phyloP scores from a whole-genome alignment of 1,284 basidiomycete genomes.

The Amylostereum chailletii region DNA sequence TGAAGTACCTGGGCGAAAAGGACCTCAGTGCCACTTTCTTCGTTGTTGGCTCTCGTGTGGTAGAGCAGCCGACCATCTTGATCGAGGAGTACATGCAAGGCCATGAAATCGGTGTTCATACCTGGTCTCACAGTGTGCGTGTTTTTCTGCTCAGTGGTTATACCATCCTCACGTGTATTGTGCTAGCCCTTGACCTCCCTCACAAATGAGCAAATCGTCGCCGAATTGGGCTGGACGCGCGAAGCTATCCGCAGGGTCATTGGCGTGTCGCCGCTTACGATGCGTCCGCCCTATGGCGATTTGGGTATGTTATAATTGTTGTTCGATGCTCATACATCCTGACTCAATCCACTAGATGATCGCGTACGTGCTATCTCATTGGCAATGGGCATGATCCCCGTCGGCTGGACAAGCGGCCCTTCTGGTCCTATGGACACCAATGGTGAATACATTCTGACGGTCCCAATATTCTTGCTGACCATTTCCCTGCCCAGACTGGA shows the following conservation, averaged over 20 bases:
- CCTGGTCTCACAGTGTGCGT: slow-evolving; percentile 65
- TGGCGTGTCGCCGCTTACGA: slow-evolving; percentile 72
- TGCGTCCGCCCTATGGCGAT: slow-evolving; percentile 45
- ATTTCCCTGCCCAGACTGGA: slow-evolving; percentile 53
- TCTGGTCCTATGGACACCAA: slow-evolving; percentile 75
- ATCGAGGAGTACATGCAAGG: slow-evolving; percentile 81
- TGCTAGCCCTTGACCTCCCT: slow-evolving; percentile 68
- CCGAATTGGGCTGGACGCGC: slow-evolving; percentile 89
- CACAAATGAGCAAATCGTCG: slow-evolving; percentile 83
- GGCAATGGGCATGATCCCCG: slow-evolving; percentile 75
- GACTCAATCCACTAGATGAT: slow-evolving; percentile 52
- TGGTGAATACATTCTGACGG: slow-evolving; percentile 27
- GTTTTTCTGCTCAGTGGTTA: background rate
- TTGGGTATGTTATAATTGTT: slow-evolving; percentile 19
- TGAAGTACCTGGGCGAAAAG: slow-evolving; percentile 62
- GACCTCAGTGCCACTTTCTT: slow-evolving; percentile 83
- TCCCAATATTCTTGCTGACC: slow-evolving; percentile 4
- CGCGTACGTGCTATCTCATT: slow-evolving; percentile 80
- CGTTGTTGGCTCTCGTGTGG: slow-evolving; percentile 83
- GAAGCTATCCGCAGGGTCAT: slow-evolving; percentile 71
- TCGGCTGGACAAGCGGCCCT: slow-evolving; percentile 70
- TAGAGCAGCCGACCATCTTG: slow-evolving; percentile 72
- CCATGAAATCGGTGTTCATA: slow-evolving; percentile 74
- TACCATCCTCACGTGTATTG: slow-evolving; percentile 15
- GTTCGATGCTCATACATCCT: slow-evolving; percentile 9